phyloP scores from a whole-genome alignment of 2,329 filamentous ascomycete species.

The Hymenoscyphus albidus region DNA sequence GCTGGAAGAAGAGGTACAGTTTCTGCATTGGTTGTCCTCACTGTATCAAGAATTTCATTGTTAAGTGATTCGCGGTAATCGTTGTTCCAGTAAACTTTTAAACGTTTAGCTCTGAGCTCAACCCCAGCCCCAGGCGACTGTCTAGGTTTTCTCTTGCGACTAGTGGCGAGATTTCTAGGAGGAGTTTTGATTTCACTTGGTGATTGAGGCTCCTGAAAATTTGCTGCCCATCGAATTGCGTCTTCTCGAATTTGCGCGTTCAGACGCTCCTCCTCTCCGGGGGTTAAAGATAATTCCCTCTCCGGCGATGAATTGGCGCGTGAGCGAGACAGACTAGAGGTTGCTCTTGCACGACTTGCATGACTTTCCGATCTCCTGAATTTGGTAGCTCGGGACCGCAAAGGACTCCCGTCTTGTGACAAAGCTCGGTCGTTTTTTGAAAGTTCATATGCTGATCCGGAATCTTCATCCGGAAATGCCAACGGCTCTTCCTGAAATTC shows the following conservation, averaged over 20 bases:
- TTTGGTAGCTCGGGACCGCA: conserved; percentile 8
- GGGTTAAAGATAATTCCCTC: neutral
- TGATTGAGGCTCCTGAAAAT: conserved; percentile 25
- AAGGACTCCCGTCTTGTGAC: conserved; percentile 15
- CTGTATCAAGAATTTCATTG: conserved; percentile 53
- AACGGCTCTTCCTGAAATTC: neutral
- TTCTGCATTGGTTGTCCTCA: conserved; percentile 30
- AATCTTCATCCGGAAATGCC: conserved; percentile 23
- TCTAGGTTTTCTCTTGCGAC: conserved; percentile 24
- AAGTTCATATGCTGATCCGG: conserved; percentile 30
- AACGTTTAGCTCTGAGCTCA: conserved; percentile 28
- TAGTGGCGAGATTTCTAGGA: conserved; percentile 7
- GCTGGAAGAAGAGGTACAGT: conserved; percentile 35
- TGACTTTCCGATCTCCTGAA: conserved; percentile 6
- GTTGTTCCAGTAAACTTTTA: conserved; percentile 44
- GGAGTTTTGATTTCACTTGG: conserved; percentile 26
- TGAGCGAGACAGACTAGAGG: neutral
- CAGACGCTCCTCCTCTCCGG: neutral
- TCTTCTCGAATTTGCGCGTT: conserved; percentile 19
- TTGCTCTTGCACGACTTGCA: neutral
- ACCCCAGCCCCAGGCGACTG: conserved; percentile 11
- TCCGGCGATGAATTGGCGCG: neutral
- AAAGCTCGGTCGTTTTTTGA: conserved; percentile 19
- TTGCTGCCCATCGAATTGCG: conserved; percentile 29
- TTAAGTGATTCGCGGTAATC: conserved; percentile 52